phyloP scores from a whole-genome alignment of 2,329 filamentous ascomycete species.

The Ilyonectria destructans region DNA sequence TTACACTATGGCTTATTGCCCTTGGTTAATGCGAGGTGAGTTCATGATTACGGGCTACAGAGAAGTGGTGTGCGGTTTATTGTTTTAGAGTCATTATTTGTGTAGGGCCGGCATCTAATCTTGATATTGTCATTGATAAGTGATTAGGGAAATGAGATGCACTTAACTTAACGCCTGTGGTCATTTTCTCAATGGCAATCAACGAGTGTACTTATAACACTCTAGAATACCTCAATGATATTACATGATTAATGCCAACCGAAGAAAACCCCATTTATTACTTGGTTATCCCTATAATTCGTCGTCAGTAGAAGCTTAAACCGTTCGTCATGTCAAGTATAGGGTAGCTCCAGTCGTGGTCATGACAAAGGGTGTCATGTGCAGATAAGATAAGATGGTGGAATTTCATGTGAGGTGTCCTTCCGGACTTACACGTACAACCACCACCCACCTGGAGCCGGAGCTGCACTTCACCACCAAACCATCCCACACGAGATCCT shows the following conservation, averaged over 20 bases:
- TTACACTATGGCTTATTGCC: background rate
- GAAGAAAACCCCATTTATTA: background rate
- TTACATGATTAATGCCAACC: background rate
- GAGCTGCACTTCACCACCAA: constrained; percentile 26
- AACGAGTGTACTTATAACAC: too few species aligned
- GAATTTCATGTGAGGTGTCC: constrained; percentile 53
- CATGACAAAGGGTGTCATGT: constrained; percentile 50
- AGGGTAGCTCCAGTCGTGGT: constrained; percentile 39
- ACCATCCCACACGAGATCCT: background rate
- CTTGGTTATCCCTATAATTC: background rate
- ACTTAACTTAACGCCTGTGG: too few species aligned
- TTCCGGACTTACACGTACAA: constrained; percentile 38
- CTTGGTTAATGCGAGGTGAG: background rate
- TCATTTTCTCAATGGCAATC: too few species aligned
- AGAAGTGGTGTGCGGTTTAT: too few species aligned
- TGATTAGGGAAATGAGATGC: too few species aligned
- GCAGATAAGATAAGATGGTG: constrained; percentile 52
- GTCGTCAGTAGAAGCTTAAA: background rate
- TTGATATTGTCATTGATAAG: too few species aligned
- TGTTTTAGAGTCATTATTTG: background rate
- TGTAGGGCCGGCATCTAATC: too few species aligned
- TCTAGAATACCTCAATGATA: too few species aligned
- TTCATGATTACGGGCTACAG: background rate
- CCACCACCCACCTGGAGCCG: constrained; percentile 16
- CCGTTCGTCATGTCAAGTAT: constrained; percentile 4